Evolutionary conservation across 768 basidiomycete species (phyloP).

Genomic region (Hypholoma sublateritium): DNA sequence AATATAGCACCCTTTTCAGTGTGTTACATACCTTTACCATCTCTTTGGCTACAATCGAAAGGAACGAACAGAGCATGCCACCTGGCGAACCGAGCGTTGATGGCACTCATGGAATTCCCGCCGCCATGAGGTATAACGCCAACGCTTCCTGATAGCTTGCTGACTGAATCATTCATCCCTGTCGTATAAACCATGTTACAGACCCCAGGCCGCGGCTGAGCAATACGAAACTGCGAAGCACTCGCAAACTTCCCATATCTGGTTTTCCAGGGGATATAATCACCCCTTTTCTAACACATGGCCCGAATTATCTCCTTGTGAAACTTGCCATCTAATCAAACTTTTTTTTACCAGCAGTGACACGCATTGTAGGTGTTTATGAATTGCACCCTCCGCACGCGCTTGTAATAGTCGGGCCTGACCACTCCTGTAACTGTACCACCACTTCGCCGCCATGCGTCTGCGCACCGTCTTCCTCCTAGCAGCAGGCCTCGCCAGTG

Average conservation of each 20-base stretch:
- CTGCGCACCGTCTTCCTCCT: constrained; percentile 14
- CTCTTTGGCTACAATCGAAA: neutral
- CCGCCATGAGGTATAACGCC: constrained; percentile 14
- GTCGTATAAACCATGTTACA: neutral
- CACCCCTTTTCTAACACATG: constrained; percentile 6
- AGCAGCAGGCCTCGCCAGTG: constrained; percentile 10
- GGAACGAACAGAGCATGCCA: neutral
- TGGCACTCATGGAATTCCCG: constrained; percentile 6
- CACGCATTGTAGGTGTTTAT: constrained; percentile 7
- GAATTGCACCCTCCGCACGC: constrained; percentile 7
- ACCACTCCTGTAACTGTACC: constrained; percentile 11
- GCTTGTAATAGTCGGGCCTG: constrained; percentile 2
- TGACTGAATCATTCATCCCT: neutral
- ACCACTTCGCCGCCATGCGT: constrained; percentile 19
- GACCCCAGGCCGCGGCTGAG: neutral
- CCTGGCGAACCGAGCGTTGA: constrained; percentile 1
- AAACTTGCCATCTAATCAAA: constrained; percentile 19
- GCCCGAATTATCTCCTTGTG: constrained; percentile 20
- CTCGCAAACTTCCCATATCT: neutral
- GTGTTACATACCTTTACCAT: neutral
- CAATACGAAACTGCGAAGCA: neutral
- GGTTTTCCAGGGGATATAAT: neutral
- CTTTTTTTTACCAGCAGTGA: constrained; percentile 11
- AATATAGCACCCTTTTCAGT: neutral
- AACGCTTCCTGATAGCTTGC: constrained; percentile 6